Conservation (phyloP, 1,284 basidiomycete genomes). For the Puccinia sorghi region DNA sequence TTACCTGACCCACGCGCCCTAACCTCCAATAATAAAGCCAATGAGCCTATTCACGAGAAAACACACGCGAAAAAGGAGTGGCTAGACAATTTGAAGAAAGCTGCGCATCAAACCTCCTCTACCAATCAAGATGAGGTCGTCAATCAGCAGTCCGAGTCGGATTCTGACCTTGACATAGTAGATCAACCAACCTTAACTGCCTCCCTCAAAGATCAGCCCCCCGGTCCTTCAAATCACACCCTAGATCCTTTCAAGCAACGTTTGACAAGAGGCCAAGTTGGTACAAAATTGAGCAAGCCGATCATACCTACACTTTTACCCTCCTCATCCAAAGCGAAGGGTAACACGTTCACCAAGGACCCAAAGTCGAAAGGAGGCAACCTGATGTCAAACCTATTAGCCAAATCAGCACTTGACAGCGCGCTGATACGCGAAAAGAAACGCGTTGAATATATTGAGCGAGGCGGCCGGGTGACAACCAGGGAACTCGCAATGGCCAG, state of each 20-base stretch:
- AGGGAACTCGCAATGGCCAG: not conserved
- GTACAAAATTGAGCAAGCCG: not conserved
- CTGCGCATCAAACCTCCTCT: no score
- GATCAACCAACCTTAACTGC: conserved; percentile 4
- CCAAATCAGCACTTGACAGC: conserved; percentile 18
- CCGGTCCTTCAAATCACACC: not conserved
- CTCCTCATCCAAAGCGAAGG: not conserved
- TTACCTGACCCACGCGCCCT: not conserved
- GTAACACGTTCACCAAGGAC: not conserved
- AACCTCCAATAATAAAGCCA: not conserved
- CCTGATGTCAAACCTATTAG: not conserved
- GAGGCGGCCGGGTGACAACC: conserved; percentile 11
- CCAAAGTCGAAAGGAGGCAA: not conserved
- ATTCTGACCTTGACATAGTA: conserved; percentile 42
- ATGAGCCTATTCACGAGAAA: not conserved
- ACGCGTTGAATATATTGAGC: conserved; percentile 22
- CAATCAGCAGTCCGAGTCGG: conserved; percentile 17
- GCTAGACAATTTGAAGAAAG: conserved; percentile 4
- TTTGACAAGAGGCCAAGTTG: not conserved
- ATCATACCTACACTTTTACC: not conserved
- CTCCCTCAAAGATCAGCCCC: not conserved
- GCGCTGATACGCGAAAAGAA: conserved; percentile 28
- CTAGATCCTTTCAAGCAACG: conserved; percentile 7
- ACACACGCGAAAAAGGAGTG: conserved; percentile 17
- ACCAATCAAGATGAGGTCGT: not conserved